Evolutionary conservation across 2,329 filamentous ascomycete genomes (phyloP), one percentile per base, ranked within the genome.

Genomic region (Herpomyces periplanetae): DNA sequence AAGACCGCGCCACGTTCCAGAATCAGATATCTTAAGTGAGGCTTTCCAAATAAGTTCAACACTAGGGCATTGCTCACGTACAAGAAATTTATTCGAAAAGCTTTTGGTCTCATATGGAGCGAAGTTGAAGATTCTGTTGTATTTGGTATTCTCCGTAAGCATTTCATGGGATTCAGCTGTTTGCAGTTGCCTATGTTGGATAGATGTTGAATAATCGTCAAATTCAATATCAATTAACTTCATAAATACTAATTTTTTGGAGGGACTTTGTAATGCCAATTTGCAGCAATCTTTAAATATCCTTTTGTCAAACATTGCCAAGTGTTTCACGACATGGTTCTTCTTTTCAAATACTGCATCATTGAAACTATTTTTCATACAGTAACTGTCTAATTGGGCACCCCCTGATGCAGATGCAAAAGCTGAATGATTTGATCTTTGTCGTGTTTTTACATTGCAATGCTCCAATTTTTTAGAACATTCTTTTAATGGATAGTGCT

Each of bases 391-490:
- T 34, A 16, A 20, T 13, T 17, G 22, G 15, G 8, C 34, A 30
- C 18, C 39, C 17, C 23, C 37, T 26, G 28, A 28, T 7, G 27
- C 8, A 31, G 30, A 21, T 33, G 37, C 11, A 35, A 33, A 11
- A 38, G 30, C 13, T 38, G 33, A 15, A 34, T 31, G 2, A 39
- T 38, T 1, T 50, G 39, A 1, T 49, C 51, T 1, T 66, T 62
- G 0, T 73, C 66, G 34, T 96, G 73, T 33, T 96, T 80, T 17
- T 80, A 65, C 24, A 96, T 64, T 20, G 65, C 65, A 37, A 96
- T 96, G 11, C 96, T 75, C 33, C 88, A 96, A 0, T 80, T 96
- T 35, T 96, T 91, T 43, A 91, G 88, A 21, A 85, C 47, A n/a
- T n/a, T n/a, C n/a, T n/a, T n/a, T n/a, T n/a, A 49, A 51, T 1